Evolutionary conservation across 2,329 filamentous ascomycete species (phyloP).

Genomic region (Juglanconis sp.): DNA sequence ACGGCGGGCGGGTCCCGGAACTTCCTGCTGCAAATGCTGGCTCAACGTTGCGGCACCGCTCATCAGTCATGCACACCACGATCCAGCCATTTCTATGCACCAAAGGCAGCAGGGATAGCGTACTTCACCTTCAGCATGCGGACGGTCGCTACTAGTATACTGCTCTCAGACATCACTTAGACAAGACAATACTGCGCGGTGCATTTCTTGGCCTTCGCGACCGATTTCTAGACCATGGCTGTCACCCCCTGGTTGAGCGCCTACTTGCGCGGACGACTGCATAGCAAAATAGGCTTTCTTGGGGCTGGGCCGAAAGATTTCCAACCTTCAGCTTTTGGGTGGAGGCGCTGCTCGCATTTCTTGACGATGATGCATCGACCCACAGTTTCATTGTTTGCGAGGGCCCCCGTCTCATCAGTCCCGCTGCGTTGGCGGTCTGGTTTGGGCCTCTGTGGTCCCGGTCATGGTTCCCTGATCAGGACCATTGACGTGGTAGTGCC

Average conservation of each 20-base stretch:
- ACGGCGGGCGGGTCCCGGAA: slow-evolving; percentile 8
- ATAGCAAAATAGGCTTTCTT: slow-evolving; percentile 1
- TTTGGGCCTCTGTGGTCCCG: slow-evolving; percentile 4
- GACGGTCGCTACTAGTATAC: neutral
- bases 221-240: too few species aligned
- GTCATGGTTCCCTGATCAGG: slow-evolving; percentile 1
- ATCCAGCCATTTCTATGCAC: neutral
- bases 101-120: neutral
- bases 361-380: slow-evolving; percentile 5
- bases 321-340: slow-evolving; percentile 7
- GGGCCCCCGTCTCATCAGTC: slow-evolving; percentile 6
- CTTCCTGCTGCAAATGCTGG: slow-evolving; percentile 9
- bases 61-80: neutral
- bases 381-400: slow-evolving; percentile 13
- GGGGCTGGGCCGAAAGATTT: neutral
- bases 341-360: slow-evolving; percentile 2
- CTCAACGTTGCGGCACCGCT: slow-evolving; percentile 4
- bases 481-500: slow-evolving; percentile 8
- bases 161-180: too few species aligned
- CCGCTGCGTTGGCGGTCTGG: slow-evolving; percentile 4
- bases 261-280: too few species aligned
- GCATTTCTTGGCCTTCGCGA: neutral
- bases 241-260: too few species aligned
- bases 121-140: neutral
- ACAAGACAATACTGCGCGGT: too few species aligned